Percentiles rank a stretch among this genome's conserved stretches.
These are phyloP conservation scores for Neurospora tetraspora DNA, from an alignment of 495 filamentous ascomycete genomes.

Conservation along the genomic window DNA sequence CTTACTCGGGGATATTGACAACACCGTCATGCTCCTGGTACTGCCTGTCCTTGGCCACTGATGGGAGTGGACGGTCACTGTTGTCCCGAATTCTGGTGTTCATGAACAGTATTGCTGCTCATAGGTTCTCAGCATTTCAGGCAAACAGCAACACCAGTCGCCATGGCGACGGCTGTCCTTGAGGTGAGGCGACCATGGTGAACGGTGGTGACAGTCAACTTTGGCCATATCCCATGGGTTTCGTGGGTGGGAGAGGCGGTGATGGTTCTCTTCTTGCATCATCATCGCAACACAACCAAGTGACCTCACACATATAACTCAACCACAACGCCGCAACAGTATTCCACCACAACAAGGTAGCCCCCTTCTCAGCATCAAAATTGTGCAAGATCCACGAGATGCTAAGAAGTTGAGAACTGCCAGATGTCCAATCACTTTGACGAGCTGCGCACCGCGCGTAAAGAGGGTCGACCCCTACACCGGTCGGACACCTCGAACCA, in stretches of 20 bases:
- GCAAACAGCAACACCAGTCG: neutral
- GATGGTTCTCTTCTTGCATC: neutral
- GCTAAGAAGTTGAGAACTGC: neutral
- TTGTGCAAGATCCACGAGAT: neutral
- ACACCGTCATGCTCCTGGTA: neutral
- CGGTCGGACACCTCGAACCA: neutral
- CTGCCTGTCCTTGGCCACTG: neutral
- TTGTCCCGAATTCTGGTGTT: neutral
- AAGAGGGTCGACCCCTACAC: neutral
- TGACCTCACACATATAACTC: neutral
- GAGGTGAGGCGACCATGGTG: neutral
- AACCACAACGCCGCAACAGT: neutral
- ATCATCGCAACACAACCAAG: neutral
- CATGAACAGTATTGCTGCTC: neutral
- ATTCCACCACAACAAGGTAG: neutral
- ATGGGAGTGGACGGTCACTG: neutral
- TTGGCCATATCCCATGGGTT: neutral
- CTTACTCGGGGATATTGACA: rapidly evolving
- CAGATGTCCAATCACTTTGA: neutral
- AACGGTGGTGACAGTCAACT: neutral
- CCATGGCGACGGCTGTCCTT: neutral
- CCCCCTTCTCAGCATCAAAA: neutral
- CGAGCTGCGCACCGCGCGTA: neutral
- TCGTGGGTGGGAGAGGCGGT: neutral
- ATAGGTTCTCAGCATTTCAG: neutral